Percentiles rank a stretch among this genome's conserved stretches.
Conservation (phyloP, 2,329 filamentous ascomycete species). For the Parasarocladium wereldwijsianum region DNA sequence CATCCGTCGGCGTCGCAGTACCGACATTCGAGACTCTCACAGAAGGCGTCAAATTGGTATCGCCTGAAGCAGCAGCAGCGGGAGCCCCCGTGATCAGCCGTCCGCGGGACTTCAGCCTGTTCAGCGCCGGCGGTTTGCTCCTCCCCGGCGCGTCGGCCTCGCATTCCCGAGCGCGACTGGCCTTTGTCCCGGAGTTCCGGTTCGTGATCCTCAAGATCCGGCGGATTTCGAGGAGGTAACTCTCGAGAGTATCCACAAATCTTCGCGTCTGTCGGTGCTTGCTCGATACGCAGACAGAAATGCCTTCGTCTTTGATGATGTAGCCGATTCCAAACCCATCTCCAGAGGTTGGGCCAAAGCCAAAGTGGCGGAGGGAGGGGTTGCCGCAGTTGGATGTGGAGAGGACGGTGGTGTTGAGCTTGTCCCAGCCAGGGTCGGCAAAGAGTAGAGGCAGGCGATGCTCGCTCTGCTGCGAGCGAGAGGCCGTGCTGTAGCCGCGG, state of each 20-base stretch:
- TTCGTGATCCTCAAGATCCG: slow-evolving; percentile 62
- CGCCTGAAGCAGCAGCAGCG: too few relatives aligned
- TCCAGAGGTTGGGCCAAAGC: slow-evolving; percentile 85
- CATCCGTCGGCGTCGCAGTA: slow-evolving; percentile 47
- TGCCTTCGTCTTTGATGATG: slow-evolving; percentile 72
- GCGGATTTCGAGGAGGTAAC: slow-evolving; percentile 80
- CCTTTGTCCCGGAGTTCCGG: slow-evolving; percentile 24
- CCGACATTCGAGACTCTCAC: slow-evolving; percentile 24
- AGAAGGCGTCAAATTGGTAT: too few relatives aligned
- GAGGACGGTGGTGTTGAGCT: slow-evolving; percentile 83
- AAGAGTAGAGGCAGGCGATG: slow-evolving; percentile 63
- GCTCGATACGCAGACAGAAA: slow-evolving; percentile 82
- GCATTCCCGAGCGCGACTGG: slow-evolving; percentile 37
- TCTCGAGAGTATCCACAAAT: slow-evolving; percentile 79
- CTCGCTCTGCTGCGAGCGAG: slow-evolving; percentile 29
- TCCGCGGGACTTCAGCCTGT: slow-evolving; percentile 55
- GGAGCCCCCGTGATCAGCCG: slow-evolving; percentile 52
- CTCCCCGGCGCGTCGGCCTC: slow-evolving; percentile 24
- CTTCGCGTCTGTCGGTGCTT: slow-evolving; percentile 90
- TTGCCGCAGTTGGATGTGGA: slow-evolving; percentile 99
- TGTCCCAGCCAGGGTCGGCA: slow-evolving; percentile 82
- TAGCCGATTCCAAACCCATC: slow-evolving; percentile 97
- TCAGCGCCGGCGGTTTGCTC: slow-evolving; percentile 17
- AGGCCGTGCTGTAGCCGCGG: slow-evolving; percentile 40
- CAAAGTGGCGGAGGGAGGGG: slow-evolving; percentile 85